These are phyloP conservation scores for Myxozyma sirexii DNA, from an alignment of 805 yeast species.

Conservation along the genomic window DNA sequence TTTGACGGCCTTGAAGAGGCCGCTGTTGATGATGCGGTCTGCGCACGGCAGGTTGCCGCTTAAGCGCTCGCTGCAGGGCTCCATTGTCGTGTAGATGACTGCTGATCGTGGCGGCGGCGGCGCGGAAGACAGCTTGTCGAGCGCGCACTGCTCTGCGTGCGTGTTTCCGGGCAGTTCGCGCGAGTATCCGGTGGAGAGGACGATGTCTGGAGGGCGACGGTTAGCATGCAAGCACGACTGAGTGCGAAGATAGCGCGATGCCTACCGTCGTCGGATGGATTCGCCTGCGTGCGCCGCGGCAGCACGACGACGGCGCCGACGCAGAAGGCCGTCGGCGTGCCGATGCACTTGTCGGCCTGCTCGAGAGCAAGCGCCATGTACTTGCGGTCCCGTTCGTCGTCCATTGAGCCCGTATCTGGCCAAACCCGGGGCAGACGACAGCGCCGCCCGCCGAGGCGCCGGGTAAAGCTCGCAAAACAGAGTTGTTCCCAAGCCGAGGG, in stretches of 20 bases:
- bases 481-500: neutral
- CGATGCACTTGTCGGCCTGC: conserved; percentile 78
- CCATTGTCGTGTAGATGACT: conserved; percentile 92
- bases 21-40: conserved; percentile 66
- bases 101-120: conserved; percentile 62
- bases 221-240: too few species aligned
- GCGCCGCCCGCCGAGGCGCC: too few species aligned
- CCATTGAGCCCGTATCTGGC: neutral
- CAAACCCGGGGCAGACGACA: too few species aligned
- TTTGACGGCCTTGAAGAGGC: conserved; percentile 67
- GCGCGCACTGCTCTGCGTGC: conserved; percentile 95
- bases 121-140: conserved; percentile 59
- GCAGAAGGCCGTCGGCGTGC: conserved; percentile 81
- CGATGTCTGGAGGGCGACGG: too few species aligned
- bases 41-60: conserved; percentile 91
- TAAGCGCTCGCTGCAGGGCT: conserved; percentile 86
- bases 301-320: conserved; percentile 81
- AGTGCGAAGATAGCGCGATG: too few species aligned
- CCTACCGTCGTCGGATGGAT: conserved; percentile 17
- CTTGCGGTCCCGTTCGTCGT: conserved; percentile 4
- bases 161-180: conserved; percentile 93
- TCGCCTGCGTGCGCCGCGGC: conserved; percentile 17
- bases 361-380: conserved; percentile 77
- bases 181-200: conserved; percentile 83
- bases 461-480: neutral